Evolutionary conservation across 1,284 basidiomycete genomes (phyloP).

Genomic region (Moesziomyces sp.): DNA sequence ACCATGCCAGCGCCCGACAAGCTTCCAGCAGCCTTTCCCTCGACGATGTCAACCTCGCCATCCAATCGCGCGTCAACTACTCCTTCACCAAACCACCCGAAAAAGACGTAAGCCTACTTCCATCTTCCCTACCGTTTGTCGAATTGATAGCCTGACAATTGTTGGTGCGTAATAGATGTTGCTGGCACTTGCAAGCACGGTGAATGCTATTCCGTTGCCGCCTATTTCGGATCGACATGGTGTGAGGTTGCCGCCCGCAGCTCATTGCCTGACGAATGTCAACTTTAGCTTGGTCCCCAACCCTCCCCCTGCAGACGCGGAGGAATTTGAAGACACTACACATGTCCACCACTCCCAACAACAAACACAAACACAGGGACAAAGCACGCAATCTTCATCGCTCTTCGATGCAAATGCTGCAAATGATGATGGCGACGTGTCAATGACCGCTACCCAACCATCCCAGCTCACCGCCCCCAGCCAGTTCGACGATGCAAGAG

Average conservation of each 20-base stretch:
- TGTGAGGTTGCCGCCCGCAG: slow-evolving; percentile 82
- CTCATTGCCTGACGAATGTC: slow-evolving; percentile 86
- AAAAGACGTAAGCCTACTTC: slow-evolving; percentile 80
- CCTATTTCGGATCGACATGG: slow-evolving; percentile 95
- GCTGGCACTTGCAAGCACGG: slow-evolving; percentile 85
- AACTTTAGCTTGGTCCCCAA: slow-evolving; percentile 94
- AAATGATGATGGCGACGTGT: slow-evolving; percentile 23
- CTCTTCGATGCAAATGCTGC: slow-evolving; percentile 15
- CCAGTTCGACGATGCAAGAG: slow-evolving; percentile 16
- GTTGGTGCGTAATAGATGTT: slow-evolving; percentile 75
- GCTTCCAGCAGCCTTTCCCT: slow-evolving; percentile 72
- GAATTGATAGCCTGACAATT: too few species aligned
- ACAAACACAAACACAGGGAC: neutral
- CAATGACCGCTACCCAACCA: slow-evolving; percentile 35
- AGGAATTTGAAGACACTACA: slow-evolving; percentile 27
- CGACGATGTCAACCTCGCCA: slow-evolving; percentile 89
- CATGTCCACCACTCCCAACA: neutral
- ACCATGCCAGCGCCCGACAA: slow-evolving; percentile 76
- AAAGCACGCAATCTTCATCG: slow-evolving; percentile 16
- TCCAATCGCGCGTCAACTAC: slow-evolving; percentile 92
- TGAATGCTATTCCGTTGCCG: slow-evolving; percentile 88
- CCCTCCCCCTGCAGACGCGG: slow-evolving; percentile 72
- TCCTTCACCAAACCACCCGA: slow-evolving; percentile 92
- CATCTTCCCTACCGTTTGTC: neutral
- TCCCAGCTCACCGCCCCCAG: slow-evolving; percentile 1